These are phyloP conservation scores for Coemansia sp. DNA, from an alignment of 192 early-diverging fungal genomes.

Conservation along the genomic window DNA sequence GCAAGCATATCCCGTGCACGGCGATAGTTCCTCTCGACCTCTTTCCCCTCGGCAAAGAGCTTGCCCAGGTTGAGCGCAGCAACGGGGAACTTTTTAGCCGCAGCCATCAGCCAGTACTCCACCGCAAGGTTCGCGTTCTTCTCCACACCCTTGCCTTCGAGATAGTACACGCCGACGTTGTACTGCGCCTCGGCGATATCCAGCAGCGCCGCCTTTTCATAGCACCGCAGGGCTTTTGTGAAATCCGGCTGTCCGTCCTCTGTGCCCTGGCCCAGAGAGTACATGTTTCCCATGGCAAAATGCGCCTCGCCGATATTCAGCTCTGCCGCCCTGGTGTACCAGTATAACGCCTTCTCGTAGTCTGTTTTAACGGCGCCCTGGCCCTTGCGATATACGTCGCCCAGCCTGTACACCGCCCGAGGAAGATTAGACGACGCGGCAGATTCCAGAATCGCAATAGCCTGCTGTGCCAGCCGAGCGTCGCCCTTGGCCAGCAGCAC, in stretches of 20 bases:
- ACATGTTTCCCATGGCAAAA: slow-evolving; percentile 33
- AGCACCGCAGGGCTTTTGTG: slow-evolving; percentile 17
- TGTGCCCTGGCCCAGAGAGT: slow-evolving; percentile 14
- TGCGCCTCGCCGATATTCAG: slow-evolving; percentile 15
- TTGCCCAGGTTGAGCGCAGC: slow-evolving; percentile 36
- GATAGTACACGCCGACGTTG: slow-evolving; percentile 32
- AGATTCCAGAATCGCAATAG: slow-evolving; percentile 19
- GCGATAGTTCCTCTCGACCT: slow-evolving; percentile 6
- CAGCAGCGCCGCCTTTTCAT: slow-evolving; percentile 28
- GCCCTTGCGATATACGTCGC: slow-evolving; percentile 22
- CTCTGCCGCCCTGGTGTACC: slow-evolving; percentile 20
- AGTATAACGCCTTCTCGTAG: slow-evolving; percentile 14
- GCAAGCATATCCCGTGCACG: slow-evolving; percentile 14
- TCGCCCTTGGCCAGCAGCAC: slow-evolving; percentile 7
- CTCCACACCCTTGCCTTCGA: slow-evolving; percentile 22
- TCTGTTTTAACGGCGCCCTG: background rate
- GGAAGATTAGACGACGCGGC: slow-evolving; percentile 9
- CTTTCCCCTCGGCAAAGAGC: slow-evolving; percentile 24
- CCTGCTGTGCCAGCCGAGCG: background rate
- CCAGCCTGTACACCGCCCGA: slow-evolving; percentile 24
- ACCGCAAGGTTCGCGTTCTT: slow-evolving; percentile 23
- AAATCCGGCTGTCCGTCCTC: slow-evolving; percentile 19
- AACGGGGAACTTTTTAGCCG: slow-evolving; percentile 20
- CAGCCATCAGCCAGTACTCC: slow-evolving; percentile 38
- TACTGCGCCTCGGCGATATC: slow-evolving; percentile 34